Base-by-base conservation (phyloP, 2,329 filamentous ascomycete genomes). In the Claviceps fusiformis region DNA sequence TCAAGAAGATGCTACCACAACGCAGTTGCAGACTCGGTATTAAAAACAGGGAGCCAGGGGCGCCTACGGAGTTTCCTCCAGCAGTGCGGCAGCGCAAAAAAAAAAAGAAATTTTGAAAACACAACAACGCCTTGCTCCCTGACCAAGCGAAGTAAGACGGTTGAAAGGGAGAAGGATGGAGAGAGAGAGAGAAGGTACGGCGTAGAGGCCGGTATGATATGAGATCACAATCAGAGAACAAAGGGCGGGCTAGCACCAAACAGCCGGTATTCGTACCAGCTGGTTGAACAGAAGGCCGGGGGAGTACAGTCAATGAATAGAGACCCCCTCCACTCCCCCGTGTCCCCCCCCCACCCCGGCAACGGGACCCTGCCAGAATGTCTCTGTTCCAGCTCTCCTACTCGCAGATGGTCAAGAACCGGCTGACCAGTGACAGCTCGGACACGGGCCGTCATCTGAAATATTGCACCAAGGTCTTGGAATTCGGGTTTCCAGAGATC, bases 331-430 rank as follows among this genome's bases (percentile, higher is more conserved):
- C 24, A 56, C 35, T 19, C 24, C 48, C 58, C 57, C 56, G 19
- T 19, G 2, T 24, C 24, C 37, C 24, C 52, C 48, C 58, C 57
- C 56, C 60, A 55, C 60, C 58, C 58, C 51, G 48, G 58, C 56
- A 51, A 51, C 54, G 43, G 51, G 46, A 54, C 51, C 51, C 17
- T 53, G 51, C 29, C 29, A 50, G 54, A 54, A 57, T 62, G 61
- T 62, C 59, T 62, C 57, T 61, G 53, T 58, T 57, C 55, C 57
- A 54, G 59, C 53, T 54, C 59, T 61, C 45, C 58, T 58, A 60
- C 61, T 61, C 59, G 60, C 55, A 52, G 59, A 53, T 27, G 24
- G 10, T 46, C 53, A 44, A 44, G 29, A 44, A 37, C 39, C 39
- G 45, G 46, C 53, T 33, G 33, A 35, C 46, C 53, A 54, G 46